Percentiles rank a stretch among this genome's conserved stretches.
Evolutionary conservation across 768 basidiomycete genomes (phyloP).

Genomic region (Tylopilus felleus): DNA sequence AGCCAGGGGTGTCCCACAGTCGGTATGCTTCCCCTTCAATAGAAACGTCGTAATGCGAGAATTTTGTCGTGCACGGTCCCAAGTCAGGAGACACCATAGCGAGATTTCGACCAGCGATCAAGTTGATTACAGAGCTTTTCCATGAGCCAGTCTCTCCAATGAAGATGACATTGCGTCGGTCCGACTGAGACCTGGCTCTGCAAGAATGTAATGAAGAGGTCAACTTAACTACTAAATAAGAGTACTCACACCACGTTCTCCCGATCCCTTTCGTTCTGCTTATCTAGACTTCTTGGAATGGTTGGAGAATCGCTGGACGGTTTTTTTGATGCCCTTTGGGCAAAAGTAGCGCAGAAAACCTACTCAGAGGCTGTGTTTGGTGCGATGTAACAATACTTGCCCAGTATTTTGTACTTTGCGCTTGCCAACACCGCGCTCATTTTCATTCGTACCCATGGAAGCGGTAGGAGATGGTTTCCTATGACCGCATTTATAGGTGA

Average conservation of each 20-base stretch:
- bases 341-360: not conserved
- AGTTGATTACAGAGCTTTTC: slow-evolving; percentile 44
- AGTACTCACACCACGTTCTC: too few relatives aligned
- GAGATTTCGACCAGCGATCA: slow-evolving; percentile 25
- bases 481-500: not conserved
- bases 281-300: not conserved
- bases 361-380: not conserved
- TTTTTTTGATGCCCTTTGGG: not conserved
- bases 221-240: too few relatives aligned
- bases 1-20: slow-evolving; percentile 35
- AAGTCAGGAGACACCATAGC: slow-evolving; percentile 29
- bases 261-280: too few relatives aligned
- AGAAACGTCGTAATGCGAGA: slow-evolving; percentile 20
- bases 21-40: slow-evolving; percentile 15
- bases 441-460: not conserved
- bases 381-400: not conserved
- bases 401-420: not conserved
- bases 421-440: not conserved
- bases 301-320: not conserved
- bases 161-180: slow-evolving; percentile 31
- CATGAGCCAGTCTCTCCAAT: slow-evolving; percentile 35
- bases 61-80: slow-evolving; percentile 31
- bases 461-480: not conserved
- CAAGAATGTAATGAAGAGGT: not conserved
- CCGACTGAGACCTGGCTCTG: not conserved